Evolutionary conservation across 2,329 filamentous ascomycete genomes (phyloP), one percentile per base, ranked within the genome.

Genomic region (Calcarisporium arbuscula): DNA sequence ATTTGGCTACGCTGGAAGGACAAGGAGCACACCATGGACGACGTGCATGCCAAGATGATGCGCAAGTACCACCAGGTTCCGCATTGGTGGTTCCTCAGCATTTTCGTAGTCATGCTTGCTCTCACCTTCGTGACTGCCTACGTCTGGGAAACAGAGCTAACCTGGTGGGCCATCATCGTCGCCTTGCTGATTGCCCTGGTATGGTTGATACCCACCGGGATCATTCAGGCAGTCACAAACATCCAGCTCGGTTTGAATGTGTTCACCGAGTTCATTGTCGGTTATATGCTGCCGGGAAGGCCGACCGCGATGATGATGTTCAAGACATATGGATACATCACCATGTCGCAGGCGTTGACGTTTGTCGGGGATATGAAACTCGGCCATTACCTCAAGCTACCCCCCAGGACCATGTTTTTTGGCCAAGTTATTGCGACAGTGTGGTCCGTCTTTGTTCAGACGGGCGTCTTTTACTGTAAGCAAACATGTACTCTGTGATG

Each of bases 281-380:
- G 80, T 2, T 82, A 83, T 51, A 74, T 80, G 54, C 65, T 80
- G 25, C 78, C 78, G 1, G 79, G 80, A 8, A 65, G 65, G 3
- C 75, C 78, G 1, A 64, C 83, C 29, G 76, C 77, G 5, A 77
- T 82, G 65, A 83, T 85, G 77, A 67, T 83, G 51, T 83, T 83
- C 64, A 82, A 81, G 53, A 79, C 74, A 40, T 82, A 77, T 42
- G 74, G 75, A 32, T 80, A 76, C 48, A 72, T 81, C 39, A 71
- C 67, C 49, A 78, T 79, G 63, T 65, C 64, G 15, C 73, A 80
- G 50, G 74, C 71, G 0, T 59, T 80, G 30, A 72, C 68, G 49
- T 80, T 80, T 48, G 56, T 64, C 4, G 67, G 74, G 45, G 74
- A 80, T 44, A 62, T 80, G 43, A 80, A 79, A 48, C 59, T 78